Evolutionary conservation across 73 alveolate species (phyloP).

Genomic region (Diophrys sp.): DNA sequence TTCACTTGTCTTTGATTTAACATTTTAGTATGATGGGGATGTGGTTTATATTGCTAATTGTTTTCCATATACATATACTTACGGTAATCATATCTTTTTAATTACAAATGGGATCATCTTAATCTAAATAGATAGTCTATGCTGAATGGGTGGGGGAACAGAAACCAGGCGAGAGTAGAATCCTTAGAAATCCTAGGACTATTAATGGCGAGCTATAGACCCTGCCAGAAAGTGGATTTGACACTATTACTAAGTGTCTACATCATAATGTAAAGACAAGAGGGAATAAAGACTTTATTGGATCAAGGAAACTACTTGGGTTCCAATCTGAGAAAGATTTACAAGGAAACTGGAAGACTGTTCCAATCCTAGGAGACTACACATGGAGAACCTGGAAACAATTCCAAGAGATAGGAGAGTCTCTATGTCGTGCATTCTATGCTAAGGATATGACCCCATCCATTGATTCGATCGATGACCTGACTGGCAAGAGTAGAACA

Average conservation of each 20-base stretch:
- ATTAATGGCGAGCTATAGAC: background rate
- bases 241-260: background rate
- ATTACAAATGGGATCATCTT: too few relatives aligned
- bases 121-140: too few relatives aligned
- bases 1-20: too few relatives aligned
- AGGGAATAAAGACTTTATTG: background rate
- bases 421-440: background rate
- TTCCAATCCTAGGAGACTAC: background rate
- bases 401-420: background rate
- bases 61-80: too few relatives aligned
- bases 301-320: background rate
- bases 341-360: background rate
- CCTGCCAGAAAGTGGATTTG: background rate
- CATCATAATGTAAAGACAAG: background rate
- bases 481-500: background rate
- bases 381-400: background rate
- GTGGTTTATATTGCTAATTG: too few relatives aligned
- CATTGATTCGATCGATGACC: background rate
- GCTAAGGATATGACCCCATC: background rate
- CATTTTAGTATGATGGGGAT: too few relatives aligned
- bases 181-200: background rate
- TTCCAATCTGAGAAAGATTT: background rate
- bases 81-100: too few relatives aligned
- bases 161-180: constrained; percentile 13
- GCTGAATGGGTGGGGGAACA: too few relatives aligned